phyloP scores from a whole-genome alignment of 2,329 filamentous ascomycete species.

The Parafenestella ontariensis region DNA sequence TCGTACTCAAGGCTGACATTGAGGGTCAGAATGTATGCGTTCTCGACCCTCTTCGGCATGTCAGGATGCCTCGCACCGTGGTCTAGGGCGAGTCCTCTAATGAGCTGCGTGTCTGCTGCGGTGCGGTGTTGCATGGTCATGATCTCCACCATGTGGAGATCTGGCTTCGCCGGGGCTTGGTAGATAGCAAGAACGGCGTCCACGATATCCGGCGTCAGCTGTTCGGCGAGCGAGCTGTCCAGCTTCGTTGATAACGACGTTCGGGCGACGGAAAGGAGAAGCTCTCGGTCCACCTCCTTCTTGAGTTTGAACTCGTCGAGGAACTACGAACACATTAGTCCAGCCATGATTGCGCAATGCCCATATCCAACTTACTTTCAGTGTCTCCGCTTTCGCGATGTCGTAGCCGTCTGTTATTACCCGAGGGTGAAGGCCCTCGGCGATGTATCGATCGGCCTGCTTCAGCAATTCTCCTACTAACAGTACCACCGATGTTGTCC shows the following conservation, averaged over 20 bases:
- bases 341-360: neutral
- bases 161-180: conserved; percentile 86
- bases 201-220: conserved; percentile 93
- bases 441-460: conserved; percentile 95
- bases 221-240: conserved; percentile 84
- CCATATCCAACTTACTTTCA: conserved; percentile 68
- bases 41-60: conserved; percentile 96
- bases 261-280: conserved; percentile 89
- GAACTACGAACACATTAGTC: conserved; percentile 65
- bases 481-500: conserved; percentile 94
- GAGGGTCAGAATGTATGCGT: conserved; percentile 91
- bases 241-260: conserved; percentile 97
- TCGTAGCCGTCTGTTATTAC: conserved; percentile 98
- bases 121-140: conserved; percentile 99
- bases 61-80: conserved; percentile 96
- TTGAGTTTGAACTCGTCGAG: conserved; percentile 91
- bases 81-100: conserved; percentile 89
- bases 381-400: conserved; percentile 88
- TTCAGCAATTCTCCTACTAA: conserved; percentile 96
- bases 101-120: conserved; percentile 93
- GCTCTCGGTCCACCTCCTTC: conserved; percentile 88
- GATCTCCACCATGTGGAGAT: conserved; percentile 99
- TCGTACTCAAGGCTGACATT: conserved; percentile 99
- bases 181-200: conserved; percentile 96
- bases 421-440: conserved; percentile 93